Base-by-base conservation (phyloP, 164 flowering plant genomes). In the Dillenia suffruticosa region DNA sequence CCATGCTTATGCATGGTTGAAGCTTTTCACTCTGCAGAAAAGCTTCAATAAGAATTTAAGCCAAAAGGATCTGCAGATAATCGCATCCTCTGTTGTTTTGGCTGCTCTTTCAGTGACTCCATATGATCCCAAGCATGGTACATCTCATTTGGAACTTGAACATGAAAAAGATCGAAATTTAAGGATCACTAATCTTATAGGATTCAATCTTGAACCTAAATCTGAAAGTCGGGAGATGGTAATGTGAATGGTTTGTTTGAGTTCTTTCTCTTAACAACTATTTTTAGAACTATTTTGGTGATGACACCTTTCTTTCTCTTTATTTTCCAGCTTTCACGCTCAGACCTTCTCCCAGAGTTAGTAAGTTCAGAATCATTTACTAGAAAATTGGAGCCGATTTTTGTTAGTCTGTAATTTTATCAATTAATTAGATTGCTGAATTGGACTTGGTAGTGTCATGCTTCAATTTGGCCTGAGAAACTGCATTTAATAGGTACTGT, bases 1-100 rank as follows among this genome's bases (percentile, higher is more conserved):
- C 76, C 96, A 94, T 86, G 96, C 97, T 46, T 94, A 86, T 81
- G 96, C 97, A 58, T 94, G 97, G 98, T 74, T 86, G 26, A 94
- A 83, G 77, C 91, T 91, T 48, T 94, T 88, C 71, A 51, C 79
- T 10, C 82, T 94, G 32, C 95, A 85, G 71, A 94, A 89, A 59
- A 91, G 81, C 70, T 89, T 83, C 65, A 91, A 94, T 62, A 94
- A 89, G 75, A 86, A 94, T 60, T 71, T 90, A 49, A 84, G 68
- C 67, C 97, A 89, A 70, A 90, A 94, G 59, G 97, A 90, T 74
- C 68, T 94, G 78, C 97, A 90, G 56, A 61, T 88, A 56, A 82
- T 94, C n/a, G 98, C 98, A 32, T 90, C 98, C 58, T 90, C 97
- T 11, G 97, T 90, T 65, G 74, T 94, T 19, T 72, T 94, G 71